Conservation (phyloP, 805 yeast genomes). For the Kuraishia hungarica region DNA sequence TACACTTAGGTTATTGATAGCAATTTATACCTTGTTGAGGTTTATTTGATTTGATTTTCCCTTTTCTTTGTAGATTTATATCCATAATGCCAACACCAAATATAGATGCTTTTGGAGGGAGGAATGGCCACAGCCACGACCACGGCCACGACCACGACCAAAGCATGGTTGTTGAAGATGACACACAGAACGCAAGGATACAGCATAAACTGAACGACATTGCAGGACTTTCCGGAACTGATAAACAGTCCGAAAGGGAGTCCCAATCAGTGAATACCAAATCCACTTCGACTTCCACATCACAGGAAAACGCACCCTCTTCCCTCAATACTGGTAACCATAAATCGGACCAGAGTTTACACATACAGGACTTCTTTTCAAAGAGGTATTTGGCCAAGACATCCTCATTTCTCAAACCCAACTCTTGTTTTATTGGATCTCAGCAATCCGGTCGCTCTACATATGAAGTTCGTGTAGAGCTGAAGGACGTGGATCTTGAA, state of each 20-base stretch:
- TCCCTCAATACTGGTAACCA: neutral
- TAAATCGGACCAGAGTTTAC: neutral
- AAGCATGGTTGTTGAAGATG: neutral
- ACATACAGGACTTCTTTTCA: constrained; percentile 1
- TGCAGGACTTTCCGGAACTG: neutral
- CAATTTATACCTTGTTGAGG: too few species aligned
- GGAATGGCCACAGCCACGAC: neutral
- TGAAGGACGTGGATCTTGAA: constrained; percentile 58
- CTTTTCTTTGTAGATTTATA: neutral
- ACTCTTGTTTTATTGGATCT: constrained; percentile 54
- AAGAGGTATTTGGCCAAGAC: constrained; percentile 2
- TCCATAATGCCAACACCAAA: constrained; percentile 1
- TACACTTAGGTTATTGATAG: too few species aligned
- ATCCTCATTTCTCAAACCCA: constrained; percentile 47
- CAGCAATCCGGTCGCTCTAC: constrained; percentile 62
- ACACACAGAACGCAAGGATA: neutral
- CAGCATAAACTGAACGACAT: neutral
- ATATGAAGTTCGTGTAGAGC: constrained; percentile 60
- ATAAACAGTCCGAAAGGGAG: neutral
- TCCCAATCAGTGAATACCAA: neutral
- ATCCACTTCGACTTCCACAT: neutral
- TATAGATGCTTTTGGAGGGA: neutral
- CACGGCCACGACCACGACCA: neutral
- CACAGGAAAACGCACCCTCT: neutral
- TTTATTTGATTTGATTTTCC: too few species aligned